phyloP scores from a whole-genome alignment of 352 stramenopile species.

The Phytophthora brassicae region DNA sequence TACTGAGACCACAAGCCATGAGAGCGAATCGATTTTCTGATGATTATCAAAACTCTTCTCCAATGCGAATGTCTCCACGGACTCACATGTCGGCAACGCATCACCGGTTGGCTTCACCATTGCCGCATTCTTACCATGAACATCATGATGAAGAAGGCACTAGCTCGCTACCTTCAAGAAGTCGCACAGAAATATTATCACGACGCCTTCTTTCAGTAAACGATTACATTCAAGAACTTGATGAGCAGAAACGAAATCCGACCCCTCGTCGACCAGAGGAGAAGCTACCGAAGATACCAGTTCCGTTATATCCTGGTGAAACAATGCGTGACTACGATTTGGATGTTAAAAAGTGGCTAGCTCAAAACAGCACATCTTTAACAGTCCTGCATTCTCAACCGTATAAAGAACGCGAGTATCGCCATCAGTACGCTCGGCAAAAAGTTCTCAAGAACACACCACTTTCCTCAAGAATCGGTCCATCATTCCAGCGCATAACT shows the following conservation, averaged over 20 bases:
- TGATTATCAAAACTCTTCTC: background rate
- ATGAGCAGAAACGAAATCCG: background rate
- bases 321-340: slow-evolving; percentile 10
- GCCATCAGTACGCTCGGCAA: background rate
- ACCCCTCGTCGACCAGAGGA: background rate
- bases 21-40: background rate
- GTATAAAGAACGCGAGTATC: slow-evolving; percentile 3
- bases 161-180: background rate
- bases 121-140: background rate
- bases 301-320: slow-evolving; percentile 19
- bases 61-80: background rate
- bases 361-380: background rate
- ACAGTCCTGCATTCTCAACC: background rate
- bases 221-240: background rate
- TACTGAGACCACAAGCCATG: background rate
- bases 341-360: slow-evolving; percentile 7
- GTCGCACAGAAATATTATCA: background rate
- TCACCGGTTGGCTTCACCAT: background rate
- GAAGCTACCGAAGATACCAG: slow-evolving; percentile 11
- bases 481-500: background rate
- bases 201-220: background rate
- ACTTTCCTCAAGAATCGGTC: background rate
- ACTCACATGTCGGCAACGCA: background rate
- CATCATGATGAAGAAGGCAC: background rate
- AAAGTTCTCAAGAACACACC: background rate